phyloP scores from a whole-genome alignment of 257 asterid species.

The Paraleonurus japonicus region DNA sequence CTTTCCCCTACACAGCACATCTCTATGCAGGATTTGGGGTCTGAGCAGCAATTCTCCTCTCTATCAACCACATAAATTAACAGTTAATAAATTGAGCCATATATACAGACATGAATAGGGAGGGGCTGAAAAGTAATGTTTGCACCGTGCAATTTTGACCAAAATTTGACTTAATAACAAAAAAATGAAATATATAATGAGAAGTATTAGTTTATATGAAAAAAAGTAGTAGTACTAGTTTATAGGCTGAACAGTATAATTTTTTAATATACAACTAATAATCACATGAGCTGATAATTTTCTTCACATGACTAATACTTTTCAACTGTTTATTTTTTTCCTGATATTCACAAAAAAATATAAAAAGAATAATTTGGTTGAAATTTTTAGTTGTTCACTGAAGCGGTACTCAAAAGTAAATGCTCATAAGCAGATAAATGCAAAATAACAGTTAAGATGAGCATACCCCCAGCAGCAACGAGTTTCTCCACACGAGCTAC shows the following conservation, averaged over 20 bases:
- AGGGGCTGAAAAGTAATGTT: background rate
- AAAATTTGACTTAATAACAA: too few relatives aligned
- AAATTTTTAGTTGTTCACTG: too few relatives aligned
- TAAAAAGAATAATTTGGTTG: too few relatives aligned
- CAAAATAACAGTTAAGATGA: background rate
- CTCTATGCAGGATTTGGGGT: slow-evolving; percentile 32
- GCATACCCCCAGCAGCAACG: slow-evolving; percentile 77
- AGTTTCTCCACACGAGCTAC: slow-evolving; percentile 88
- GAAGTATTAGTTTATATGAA: too few relatives aligned
- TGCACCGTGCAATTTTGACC: too few relatives aligned
- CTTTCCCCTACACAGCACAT: slow-evolving; percentile 35
- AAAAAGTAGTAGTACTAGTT: background rate
- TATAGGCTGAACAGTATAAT: background rate
- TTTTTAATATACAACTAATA: background rate
- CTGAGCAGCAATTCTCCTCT: slow-evolving; percentile 64
- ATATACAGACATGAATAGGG: background rate
- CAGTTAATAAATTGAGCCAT: background rate
- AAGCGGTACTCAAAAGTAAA: background rate
- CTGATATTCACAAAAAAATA: background rate
- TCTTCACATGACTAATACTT: too few relatives aligned
- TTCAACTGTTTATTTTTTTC: background rate
- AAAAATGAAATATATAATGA: too few relatives aligned
- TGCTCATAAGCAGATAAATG: background rate
- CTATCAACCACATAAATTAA: slow-evolving; percentile 25
- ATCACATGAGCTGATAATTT: too few relatives aligned